A percentile compares a stretch with the other conserved stretches of the same genome.
Conservation (phyloP, 176 grass and related monocot species). For the Alloteropsis semialata region DNA sequence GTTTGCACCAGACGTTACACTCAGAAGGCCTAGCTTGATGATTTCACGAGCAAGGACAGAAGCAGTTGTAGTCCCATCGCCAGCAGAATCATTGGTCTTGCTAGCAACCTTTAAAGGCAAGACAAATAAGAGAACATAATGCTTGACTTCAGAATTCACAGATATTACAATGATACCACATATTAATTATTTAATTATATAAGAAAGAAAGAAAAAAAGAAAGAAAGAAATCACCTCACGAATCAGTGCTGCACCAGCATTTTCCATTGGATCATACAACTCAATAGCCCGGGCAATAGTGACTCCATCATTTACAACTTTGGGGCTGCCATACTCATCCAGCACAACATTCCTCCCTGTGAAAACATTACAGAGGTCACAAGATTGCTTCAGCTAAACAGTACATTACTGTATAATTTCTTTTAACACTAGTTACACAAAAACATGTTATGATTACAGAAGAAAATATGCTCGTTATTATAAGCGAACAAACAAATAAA, state of each 20-base stretch:
- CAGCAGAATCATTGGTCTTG: conserved; percentile 93
- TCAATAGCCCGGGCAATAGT: conserved; percentile 78
- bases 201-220: not conserved
- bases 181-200: not conserved
- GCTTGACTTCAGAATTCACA: not conserved
- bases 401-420: not conserved
- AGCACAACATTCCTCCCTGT: conserved; percentile 74
- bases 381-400: not conserved
- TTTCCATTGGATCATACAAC: conserved; percentile 74
- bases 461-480: not conserved
- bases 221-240: conserved; percentile 43
- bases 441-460: too few species aligned
- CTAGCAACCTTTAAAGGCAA: conserved; percentile 69
- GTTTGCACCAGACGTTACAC: conserved; percentile 86
- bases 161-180: not conserved
- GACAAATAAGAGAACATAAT: not conserved
- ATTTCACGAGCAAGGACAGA: conserved; percentile 86
- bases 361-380: conserved; percentile 6
- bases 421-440: not conserved
- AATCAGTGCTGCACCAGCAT: conserved; percentile 63
- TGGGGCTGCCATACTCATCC: conserved; percentile 61
- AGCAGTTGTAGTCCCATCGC: conserved; percentile 90
- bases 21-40: conserved; percentile 81
- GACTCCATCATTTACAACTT: conserved; percentile 74
- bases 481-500: not conserved